Percentiles rank a stretch among this genome's conserved stretches.
phyloP scores from a whole-genome alignment of 441 rosid species.

The Isatis lusitanica region DNA sequence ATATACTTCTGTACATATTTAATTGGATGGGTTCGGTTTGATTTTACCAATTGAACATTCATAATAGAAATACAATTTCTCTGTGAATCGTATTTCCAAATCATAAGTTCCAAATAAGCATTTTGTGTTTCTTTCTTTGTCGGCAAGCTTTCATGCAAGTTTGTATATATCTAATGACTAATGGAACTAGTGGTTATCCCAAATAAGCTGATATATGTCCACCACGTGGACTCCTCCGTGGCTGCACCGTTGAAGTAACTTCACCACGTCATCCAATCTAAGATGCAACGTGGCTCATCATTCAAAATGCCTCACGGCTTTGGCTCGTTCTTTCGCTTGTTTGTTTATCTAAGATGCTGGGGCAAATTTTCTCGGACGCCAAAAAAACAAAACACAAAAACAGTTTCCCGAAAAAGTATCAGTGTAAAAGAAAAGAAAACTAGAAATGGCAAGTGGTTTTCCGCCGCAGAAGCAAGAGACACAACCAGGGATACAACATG shows the following conservation, averaged over 20 bases:
- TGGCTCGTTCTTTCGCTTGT: background rate
- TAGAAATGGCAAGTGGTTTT: constrained; percentile 60
- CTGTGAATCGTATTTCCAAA: too few relatives aligned
- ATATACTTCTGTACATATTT: too few relatives aligned
- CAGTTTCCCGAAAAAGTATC: constrained; percentile 24
- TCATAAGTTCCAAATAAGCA: too few relatives aligned
- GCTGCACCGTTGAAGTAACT: background rate
- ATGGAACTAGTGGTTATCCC: background rate
- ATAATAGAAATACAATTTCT: too few relatives aligned
- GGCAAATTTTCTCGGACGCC: constrained; percentile 15
- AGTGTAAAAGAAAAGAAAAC: background rate
- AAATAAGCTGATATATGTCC: background rate
- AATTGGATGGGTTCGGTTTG: too few relatives aligned
- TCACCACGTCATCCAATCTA: constrained; percentile 9
- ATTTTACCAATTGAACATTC: too few relatives aligned
- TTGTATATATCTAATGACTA: too few relatives aligned
- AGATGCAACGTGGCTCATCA: constrained; percentile 29
- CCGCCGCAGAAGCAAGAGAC: constrained; percentile 64
- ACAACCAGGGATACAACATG: constrained; percentile 71
- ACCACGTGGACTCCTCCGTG: constrained; percentile 23
- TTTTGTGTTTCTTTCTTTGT: too few relatives aligned
- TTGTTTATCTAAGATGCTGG: background rate
- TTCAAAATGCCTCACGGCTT: constrained; percentile 1
- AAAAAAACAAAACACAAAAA: constrained; percentile 5
- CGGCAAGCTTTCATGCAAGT: too few relatives aligned